Conservation (phyloP, 306 rosid genomes). For the Lathyrus oleraceus region DNA sequence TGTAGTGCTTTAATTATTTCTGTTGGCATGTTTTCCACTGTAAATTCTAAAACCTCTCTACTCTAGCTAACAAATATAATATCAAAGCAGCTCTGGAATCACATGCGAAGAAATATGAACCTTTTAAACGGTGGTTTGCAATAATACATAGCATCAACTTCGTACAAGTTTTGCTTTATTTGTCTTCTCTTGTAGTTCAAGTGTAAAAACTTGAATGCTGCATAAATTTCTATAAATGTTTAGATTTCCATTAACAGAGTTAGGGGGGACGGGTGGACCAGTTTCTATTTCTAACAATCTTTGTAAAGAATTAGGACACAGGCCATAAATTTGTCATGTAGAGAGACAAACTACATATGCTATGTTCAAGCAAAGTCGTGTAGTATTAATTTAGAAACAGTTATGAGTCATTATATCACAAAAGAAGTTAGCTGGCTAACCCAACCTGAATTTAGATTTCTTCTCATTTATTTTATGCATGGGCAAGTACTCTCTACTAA, state of each 20-base stretch:
- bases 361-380: constrained; percentile 10
- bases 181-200: constrained; percentile 1
- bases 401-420: constrained; percentile 27
- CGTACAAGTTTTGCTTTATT: background rate
- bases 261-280: constrained; percentile 30
- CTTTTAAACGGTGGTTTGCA: background rate
- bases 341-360: constrained; percentile 36
- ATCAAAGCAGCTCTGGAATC: no score
- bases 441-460: constrained; percentile 29
- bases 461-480: background rate
- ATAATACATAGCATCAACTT: background rate
- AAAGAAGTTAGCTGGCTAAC: constrained; percentile 22
- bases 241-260: constrained; percentile 8
- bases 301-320: constrained; percentile 14
- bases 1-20: no score
- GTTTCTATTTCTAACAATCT: constrained; percentile 14
- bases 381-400: background rate
- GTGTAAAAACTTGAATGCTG: background rate
- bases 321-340: constrained; percentile 10
- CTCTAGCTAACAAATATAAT: no score
- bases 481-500: no score
- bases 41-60: no score
- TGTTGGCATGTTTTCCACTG: no score
- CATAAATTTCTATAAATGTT: background rate
- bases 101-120: background rate